These are phyloP conservation scores for Pestalotiopsis sp. DNA, from an alignment of 2,329 filamentous ascomycete species.

Conservation along the genomic window DNA sequence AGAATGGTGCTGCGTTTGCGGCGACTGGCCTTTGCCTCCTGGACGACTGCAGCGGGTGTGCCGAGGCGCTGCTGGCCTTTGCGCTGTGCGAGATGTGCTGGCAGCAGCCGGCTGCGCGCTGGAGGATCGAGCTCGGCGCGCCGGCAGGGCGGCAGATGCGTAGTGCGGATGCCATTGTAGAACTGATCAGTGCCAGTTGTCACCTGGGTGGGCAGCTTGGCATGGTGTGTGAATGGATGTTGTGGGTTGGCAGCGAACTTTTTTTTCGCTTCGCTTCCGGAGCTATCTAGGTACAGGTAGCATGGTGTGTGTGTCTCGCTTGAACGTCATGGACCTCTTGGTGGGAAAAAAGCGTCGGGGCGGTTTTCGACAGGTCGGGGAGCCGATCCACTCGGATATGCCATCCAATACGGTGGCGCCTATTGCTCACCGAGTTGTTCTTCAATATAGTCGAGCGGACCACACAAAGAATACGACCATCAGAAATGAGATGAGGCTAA, in stretches of 20 bases:
- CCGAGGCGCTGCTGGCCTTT: background rate
- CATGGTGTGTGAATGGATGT: background rate
- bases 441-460: background rate
- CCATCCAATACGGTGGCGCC: background rate
- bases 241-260: background rate
- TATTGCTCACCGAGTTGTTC: slow-evolving; percentile 1
- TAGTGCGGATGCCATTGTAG: slow-evolving; percentile 7
- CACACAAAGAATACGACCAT: background rate
- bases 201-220: background rate
- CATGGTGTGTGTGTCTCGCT: background rate
- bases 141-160: background rate
- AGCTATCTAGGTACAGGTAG: background rate
- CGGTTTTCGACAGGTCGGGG: background rate
- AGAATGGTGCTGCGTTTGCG: background rate
- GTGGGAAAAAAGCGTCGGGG: slow-evolving; percentile 5
- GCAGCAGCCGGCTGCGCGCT: background rate
- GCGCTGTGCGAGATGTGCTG: background rate
- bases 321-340: slow-evolving; percentile 4
- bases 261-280: background rate
- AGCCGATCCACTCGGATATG: background rate
- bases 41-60: background rate
- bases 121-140: slow-evolving; percentile 1
- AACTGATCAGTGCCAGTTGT: background rate
- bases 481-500: background rate
- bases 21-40: background rate